phyloP scores from a whole-genome alignment of 352 stramenopile species.

The Phytophthora idaei region DNA sequence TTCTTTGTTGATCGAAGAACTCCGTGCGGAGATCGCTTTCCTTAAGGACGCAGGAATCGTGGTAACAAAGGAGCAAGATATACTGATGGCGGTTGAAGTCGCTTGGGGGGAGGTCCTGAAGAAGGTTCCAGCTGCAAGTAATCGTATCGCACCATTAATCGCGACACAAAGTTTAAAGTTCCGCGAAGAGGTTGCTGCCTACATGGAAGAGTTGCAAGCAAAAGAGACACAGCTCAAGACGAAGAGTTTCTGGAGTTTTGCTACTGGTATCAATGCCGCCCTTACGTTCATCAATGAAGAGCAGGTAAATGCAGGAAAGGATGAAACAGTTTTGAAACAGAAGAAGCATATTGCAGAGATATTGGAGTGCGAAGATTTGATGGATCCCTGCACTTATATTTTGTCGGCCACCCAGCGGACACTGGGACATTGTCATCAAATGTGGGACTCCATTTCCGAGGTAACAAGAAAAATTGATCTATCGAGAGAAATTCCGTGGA shows the following conservation, averaged over 20 bases:
- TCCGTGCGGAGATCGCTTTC: constrained; percentile 69
- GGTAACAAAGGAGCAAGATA: constrained; percentile 61
- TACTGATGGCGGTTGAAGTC: constrained; percentile 53
- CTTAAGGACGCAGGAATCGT: constrained; percentile 64
- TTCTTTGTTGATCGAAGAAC: constrained; percentile 64
- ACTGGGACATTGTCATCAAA: constrained; percentile 72
- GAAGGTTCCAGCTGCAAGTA: constrained; percentile 68
- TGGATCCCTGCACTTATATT: constrained; percentile 81
- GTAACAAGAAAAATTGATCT: constrained; percentile 90
- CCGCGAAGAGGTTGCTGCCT: constrained; percentile 78
- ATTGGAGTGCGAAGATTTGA: constrained; percentile 92
- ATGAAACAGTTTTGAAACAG: constrained; percentile 45
- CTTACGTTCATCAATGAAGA: constrained; percentile 54
- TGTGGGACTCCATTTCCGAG: constrained; percentile 90
- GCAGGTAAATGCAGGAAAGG: constrained; percentile 38
- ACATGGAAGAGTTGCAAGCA: constrained; percentile 76
- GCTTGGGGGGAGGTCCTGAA: constrained; percentile 69
- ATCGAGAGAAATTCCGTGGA: constrained; percentile 91
- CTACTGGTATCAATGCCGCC: constrained; percentile 46
- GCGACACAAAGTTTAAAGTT: constrained; percentile 66
- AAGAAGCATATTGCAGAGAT: constrained; percentile 92
- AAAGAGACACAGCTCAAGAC: constrained; percentile 59
- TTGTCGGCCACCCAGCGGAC: constrained; percentile 79
- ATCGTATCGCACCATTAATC: constrained; percentile 71
- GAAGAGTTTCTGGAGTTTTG: constrained; percentile 72